Percentiles rank a stretch among this genome's conserved stretches.
Conservation (phyloP, 169 alveolate species). For the Neospora caninum region DNA sequence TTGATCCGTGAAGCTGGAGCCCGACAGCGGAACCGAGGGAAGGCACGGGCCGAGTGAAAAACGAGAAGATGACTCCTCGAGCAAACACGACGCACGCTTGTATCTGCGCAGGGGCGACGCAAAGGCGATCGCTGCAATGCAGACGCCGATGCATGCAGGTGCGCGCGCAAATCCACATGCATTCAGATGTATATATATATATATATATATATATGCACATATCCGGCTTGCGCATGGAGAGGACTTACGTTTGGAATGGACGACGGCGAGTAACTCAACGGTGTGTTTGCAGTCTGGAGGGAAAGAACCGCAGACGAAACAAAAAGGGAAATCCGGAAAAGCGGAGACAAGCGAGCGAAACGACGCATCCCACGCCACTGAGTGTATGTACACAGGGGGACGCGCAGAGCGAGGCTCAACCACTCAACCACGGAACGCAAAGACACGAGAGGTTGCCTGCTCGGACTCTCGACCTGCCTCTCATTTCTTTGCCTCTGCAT, state of each 20-base stretch:
- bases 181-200: neutral
- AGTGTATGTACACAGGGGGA: no score
- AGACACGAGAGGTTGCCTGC: neutral
- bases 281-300: slow-evolving; percentile 19
- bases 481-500: neutral
- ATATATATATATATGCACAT: neutral
- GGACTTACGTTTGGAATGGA: slow-evolving; percentile 32
- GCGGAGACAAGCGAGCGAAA: neutral
- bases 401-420: no score
- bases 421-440: neutral
- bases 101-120: no score
- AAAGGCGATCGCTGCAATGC: neutral
- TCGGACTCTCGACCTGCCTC: neutral
- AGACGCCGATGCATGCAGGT: neutral
- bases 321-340: neutral
- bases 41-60: no score
- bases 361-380: no score
- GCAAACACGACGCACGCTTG: no score
- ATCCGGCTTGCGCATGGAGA: neutral
- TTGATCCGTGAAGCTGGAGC: no score
- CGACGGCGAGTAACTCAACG: slow-evolving; percentile 33
- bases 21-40: no score
- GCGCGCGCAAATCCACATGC: neutral
- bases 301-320: neutral
- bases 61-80: no score